Conservation (phyloP, 768 basidiomycete genomes). For the Hirschioporus abietinus region DNA sequence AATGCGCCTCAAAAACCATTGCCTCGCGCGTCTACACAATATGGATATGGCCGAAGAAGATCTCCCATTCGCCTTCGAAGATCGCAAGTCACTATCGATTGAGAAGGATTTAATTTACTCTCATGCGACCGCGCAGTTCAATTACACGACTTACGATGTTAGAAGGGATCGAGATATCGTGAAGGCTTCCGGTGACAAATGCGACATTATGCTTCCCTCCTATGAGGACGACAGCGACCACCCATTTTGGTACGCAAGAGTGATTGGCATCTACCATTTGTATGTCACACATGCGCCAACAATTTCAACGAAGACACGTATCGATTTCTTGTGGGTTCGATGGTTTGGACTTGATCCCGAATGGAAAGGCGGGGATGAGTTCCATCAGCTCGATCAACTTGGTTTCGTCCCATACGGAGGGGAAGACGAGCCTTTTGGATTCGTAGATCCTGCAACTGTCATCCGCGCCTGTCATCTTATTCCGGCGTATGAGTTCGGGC, state of each 20-base stretch:
- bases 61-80: conserved; percentile 4
- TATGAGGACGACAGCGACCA: conserved; percentile 17
- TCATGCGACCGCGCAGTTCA: conserved; percentile 22
- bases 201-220: conserved; percentile 30
- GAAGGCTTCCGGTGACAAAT: conserved; percentile 27
- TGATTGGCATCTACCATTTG: conserved; percentile 27
- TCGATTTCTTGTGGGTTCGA: conserved; percentile 39
- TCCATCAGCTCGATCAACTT: conserved; percentile 28
- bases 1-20: conserved; percentile 23
- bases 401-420: conserved; percentile 27
- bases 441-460: conserved; percentile 38
- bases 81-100: not conserved
- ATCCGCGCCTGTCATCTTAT: conserved; percentile 37
- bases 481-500: conserved; percentile 30
- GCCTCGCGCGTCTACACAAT: conserved; percentile 22
- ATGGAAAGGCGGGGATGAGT: conserved; percentile 22
- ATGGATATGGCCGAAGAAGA: conserved; percentile 24
- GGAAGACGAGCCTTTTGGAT: conserved; percentile 34
- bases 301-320: conserved; percentile 9
- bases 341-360: conserved; percentile 29
- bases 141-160: conserved; percentile 40
- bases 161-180: conserved; percentile 35
- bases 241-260: conserved; percentile 31
- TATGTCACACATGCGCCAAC: conserved; percentile 13
- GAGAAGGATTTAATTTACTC: conserved; percentile 1